phyloP scores from a whole-genome alignment of 768 basidiomycete genomes.

The Rickenella mellea region DNA sequence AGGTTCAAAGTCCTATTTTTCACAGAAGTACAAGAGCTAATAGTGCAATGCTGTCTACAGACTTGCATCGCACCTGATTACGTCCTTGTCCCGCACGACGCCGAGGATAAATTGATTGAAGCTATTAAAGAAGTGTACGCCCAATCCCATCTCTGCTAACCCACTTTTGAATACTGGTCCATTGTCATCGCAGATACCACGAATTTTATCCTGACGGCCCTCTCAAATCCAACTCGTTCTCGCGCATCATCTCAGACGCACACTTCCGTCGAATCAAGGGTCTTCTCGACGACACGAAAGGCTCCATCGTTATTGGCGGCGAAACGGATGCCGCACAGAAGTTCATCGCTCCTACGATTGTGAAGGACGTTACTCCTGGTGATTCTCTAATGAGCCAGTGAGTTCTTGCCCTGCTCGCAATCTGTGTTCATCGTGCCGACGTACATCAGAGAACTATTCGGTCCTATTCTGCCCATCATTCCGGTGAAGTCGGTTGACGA shows the following conservation, averaged over 20 bases:
- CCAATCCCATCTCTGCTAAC: background rate
- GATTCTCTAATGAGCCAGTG: constrained; percentile 76
- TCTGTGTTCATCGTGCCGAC: background rate
- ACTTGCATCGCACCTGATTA: constrained; percentile 62
- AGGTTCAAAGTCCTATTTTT: constrained; percentile 14
- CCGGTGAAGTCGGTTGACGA: constrained; percentile 62
- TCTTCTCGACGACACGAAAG: constrained; percentile 57
- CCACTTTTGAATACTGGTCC: background rate
- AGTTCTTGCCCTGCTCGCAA: constrained; percentile 15
- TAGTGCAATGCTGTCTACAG: constrained; percentile 21
- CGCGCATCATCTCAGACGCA: constrained; percentile 41
- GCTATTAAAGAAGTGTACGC: constrained; percentile 35
- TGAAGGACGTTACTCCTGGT: constrained; percentile 47
- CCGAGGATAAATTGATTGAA: constrained; percentile 28
- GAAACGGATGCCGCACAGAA: constrained; percentile 42
- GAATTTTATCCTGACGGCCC: constrained; percentile 47
- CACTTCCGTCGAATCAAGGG: constrained; percentile 54
- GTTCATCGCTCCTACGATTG: constrained; percentile 67
- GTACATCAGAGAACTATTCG: constrained; percentile 67
- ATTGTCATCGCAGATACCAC: constrained; percentile 28
- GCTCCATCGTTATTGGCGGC: constrained; percentile 58
- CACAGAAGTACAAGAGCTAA: too few relatives aligned
- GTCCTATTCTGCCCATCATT: constrained; percentile 70
- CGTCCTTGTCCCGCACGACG: constrained; percentile 31
- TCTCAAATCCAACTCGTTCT: constrained; percentile 30